These are phyloP conservation scores for Neonectria neomacrospora DNA, from an alignment of 2,329 filamentous ascomycete species.

Conservation along the genomic window DNA sequence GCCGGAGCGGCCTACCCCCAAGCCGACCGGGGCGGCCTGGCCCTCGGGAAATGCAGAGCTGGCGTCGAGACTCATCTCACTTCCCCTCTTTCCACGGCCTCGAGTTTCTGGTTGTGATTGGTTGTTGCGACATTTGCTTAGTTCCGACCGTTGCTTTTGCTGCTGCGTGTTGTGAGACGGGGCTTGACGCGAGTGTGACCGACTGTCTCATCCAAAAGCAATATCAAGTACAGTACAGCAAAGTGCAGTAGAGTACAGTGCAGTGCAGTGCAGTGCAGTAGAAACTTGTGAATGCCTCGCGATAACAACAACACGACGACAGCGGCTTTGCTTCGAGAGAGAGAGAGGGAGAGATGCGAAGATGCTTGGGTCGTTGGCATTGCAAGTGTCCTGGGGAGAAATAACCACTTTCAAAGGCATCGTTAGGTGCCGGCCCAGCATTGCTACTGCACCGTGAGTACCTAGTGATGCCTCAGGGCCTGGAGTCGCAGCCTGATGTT, in stretches of 20 bases:
- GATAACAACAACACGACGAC: background rate
- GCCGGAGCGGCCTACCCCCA: too few species aligned
- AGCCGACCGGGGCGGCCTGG: background rate
- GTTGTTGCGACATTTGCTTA: background rate
- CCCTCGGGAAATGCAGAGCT: background rate
- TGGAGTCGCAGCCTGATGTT: background rate
- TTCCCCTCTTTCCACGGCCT: background rate
- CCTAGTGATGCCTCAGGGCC: too few species aligned
- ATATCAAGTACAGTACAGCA: background rate
- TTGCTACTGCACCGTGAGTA: too few species aligned
- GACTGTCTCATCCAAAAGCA: background rate
- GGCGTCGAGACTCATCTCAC: background rate
- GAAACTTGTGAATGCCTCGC: background rate
- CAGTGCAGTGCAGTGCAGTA: too few species aligned
- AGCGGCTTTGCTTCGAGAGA: too few species aligned
- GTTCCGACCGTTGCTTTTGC: background rate
- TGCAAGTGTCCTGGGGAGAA: background rate
- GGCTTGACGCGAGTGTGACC: background rate
- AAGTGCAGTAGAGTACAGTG: too few species aligned
- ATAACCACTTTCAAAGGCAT: background rate
- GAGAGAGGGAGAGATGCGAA: background rate
- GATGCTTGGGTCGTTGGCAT: background rate
- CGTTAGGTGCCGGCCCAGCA: too few species aligned
- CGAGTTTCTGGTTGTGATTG: background rate
- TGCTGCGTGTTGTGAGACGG: background rate